Base-by-base conservation (phyloP, 2,329 filamentous ascomycete genomes). In the Pestalotiopsis sp. region DNA sequence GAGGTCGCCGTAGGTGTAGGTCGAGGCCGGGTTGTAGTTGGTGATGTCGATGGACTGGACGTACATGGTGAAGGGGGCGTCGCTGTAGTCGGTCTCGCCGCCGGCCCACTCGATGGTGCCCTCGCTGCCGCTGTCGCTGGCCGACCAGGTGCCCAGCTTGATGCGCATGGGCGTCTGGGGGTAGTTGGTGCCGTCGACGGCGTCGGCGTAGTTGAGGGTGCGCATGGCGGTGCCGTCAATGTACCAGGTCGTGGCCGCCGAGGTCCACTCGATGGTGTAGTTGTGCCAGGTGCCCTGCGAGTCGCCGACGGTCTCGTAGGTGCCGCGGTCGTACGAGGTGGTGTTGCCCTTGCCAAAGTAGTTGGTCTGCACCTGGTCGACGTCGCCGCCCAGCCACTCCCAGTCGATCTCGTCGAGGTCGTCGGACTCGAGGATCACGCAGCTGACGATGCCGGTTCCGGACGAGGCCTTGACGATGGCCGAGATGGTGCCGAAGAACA, bases 341-440 rank as follows among this genome's bases (percentile, higher is more conserved):
- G 85, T 87, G 77, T 89, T 78, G 63, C 87, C 88, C 79, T 89
- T 87, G 75, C 87, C 85, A 74, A 88, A 89, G 78, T 92, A 94
- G 78, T 94, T 94, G 72, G 86, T 89, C 77, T 94, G 91, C 4
- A 92, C 91, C 73, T 92, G 82, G 13, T 81, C 80, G 66, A 84
- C 79, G 72, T 89, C 84, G 45, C 86, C 89, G 59, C 91, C 91
- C 36, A 94, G 84, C 89, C 90, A 93, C 77, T 94, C 91, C 88
- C 90, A 92, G 76, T 94, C 91, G 69, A 94, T 92, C 79, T 94
- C 91, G 75, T 94, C 91, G 25, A 93, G 81, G 72, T 86, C 85
- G 74, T 94, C 91, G 1, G 91, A 93, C 78, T 92, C 89, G 72
- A 94, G 78, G 23, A 93, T 89, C 7, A 90, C 84, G 70, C 90